A percentile compares a stretch with the other conserved stretches of the same genome.
phyloP scores from a whole-genome alignment of 805 yeast genomes.

The Saturnispora besseyi region DNA sequence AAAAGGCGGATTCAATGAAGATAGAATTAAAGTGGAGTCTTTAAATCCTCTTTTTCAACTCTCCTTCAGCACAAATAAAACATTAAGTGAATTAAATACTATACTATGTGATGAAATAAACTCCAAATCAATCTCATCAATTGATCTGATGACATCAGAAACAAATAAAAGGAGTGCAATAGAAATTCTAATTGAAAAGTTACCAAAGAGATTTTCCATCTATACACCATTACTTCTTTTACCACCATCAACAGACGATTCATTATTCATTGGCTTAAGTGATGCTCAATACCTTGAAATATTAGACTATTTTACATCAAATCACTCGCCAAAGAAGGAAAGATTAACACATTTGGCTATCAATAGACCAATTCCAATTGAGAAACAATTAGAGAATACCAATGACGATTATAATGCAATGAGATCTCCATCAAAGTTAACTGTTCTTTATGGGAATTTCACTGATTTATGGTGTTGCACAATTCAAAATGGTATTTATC shows the following conservation, averaged over 20 bases:
- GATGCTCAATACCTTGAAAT: not conserved
- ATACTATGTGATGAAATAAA: not conserved
- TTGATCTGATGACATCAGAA: not conserved
- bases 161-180: not conserved
- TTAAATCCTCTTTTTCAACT: not conserved
- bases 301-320: not conserved
- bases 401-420: conserved; percentile 17
- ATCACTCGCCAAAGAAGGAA: conserved; percentile 8
- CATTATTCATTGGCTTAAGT: conserved; percentile 10
- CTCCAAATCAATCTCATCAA: not conserved
- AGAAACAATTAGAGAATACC: conserved; percentile 2
- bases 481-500: conserved; percentile 65
- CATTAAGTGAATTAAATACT: not conserved
- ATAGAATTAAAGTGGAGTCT: not conserved
- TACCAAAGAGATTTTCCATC: conserved; percentile 50
- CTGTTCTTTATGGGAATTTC: conserved; percentile 58
- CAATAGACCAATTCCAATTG: conserved; percentile 53
- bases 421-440: conserved; percentile 54
- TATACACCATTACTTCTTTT: conserved; percentile 64
- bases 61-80: not conserved
- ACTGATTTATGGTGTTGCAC: conserved; percentile 72
- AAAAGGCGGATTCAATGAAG: not conserved
- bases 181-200: not conserved
- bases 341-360: conserved; percentile 50
- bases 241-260: conserved; percentile 39